A percentile compares a stretch with the other conserved stretches of the same genome.
These are phyloP conservation scores for Ceratocystis colombiana DNA, from an alignment of 2,329 filamentous ascomycete genomes.

Conservation along the genomic window DNA sequence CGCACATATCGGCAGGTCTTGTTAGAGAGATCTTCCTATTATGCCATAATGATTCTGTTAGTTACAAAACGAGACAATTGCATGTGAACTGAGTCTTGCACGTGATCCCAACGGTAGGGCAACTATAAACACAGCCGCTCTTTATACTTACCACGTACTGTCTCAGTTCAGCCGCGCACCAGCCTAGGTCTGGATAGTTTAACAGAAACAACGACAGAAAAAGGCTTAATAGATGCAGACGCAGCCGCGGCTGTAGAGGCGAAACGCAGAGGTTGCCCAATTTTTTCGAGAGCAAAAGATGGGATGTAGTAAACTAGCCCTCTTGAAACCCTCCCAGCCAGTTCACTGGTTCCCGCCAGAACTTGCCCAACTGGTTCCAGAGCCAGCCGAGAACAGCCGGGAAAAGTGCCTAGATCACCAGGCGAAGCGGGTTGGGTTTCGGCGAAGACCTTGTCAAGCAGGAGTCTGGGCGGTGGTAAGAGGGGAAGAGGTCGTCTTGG, in stretches of 20 bases:
- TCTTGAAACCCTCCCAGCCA: constrained; percentile 2
- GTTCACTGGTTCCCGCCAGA: neutral
- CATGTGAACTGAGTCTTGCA: neutral
- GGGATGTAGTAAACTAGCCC: neutral
- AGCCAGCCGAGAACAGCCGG: constrained; percentile 2
- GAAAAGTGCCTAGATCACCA: neutral
- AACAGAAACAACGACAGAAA: neutral
- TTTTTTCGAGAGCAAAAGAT: neutral
- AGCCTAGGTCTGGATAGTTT: neutral
- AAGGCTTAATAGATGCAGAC: neutral
- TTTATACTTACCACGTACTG: constrained; percentile 2
- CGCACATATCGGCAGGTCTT: neutral
- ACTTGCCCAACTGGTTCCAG: neutral
- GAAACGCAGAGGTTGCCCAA: neutral
- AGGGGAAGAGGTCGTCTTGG: neutral
- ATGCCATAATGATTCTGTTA: neutral
- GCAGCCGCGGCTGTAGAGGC: neutral
- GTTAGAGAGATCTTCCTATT: neutral
- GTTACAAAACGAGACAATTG: neutral
- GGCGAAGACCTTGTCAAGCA: neutral
- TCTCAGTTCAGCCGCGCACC: constrained; percentile 1
- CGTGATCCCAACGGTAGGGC: constrained; percentile 1
- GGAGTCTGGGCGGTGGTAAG: neutral
- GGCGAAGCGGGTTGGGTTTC: neutral
- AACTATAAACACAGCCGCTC: neutral